Base-by-base conservation (phyloP, 495 filamentous ascomycete genomes). In the Polyplosphaeria fusca region DNA sequence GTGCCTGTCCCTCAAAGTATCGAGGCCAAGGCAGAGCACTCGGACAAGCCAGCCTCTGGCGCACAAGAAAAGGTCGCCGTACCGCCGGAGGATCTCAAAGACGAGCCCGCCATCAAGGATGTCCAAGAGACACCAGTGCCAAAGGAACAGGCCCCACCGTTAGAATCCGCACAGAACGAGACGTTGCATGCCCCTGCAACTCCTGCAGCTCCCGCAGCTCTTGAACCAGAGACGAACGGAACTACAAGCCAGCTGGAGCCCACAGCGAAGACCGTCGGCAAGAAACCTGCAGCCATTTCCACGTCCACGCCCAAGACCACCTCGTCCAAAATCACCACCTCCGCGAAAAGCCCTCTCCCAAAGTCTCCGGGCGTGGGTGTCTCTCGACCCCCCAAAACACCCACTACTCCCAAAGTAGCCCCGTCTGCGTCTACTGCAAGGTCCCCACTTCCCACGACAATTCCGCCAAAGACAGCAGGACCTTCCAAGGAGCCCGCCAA, bases 221-320 rank as follows among this genome's bases (percentile, higher is more conserved):
- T n/a, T 7, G 46, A 56, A 14, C n/a, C 19, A 5, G 51, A 64
- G 38, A 26, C 30, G 5, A 53, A 52, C 39, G 56, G 30, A 20
- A 35, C 47, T 3, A 25, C 51, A 22, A 52, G 25, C 32, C 19
- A 27, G 14, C 20, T 55, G 14, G 9, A 46, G 4, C 23, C 61
- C 18, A 50, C 28, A 19, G 59, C 42, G 20, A 64, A 56, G 51
- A 4, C 46, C 35, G 76, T 75, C 3, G 78, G 79, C 11, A 89
- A 82, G 51, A 70, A 60, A 24, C 57, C 58, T 54, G 5, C 60
- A 67, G 70, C 47, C 68, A 52, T 55, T 65, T 51, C 57, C 76
- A 41, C 71, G 76, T 0, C 68, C 73, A 53, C 82, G 79, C n/a
- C n/a, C n/a, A n/a, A n/a, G n/a, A n/a, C 53, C 73, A 75, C 54